Evolutionary conservation across 768 basidiomycete genomes (phyloP).

Genomic region (Pisolithus orientalis): DNA sequence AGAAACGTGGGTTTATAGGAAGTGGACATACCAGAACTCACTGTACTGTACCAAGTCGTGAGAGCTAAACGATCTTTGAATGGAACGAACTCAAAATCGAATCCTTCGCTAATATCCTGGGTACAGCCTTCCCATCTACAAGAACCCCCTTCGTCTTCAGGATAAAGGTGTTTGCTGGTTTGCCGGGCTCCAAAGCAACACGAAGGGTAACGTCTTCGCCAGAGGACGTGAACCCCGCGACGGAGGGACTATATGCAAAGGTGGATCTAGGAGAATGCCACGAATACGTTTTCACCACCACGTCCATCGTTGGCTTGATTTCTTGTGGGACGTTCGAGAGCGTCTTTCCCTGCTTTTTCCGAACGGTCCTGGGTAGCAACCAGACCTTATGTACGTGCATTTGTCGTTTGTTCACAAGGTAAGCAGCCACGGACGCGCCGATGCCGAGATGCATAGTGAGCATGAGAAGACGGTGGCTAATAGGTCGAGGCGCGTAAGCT

Average conservation of each 20-base stretch:
- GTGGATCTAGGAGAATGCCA: background rate
- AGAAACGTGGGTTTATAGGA: no score
- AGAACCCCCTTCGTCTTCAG: constrained; percentile 18
- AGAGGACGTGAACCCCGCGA: constrained; percentile 9
- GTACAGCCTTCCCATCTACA: constrained; percentile 19
- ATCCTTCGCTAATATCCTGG: constrained; percentile 13
- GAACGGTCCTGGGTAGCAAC: constrained; percentile 22
- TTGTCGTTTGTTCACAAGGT: constrained; percentile 21
- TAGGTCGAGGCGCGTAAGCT: constrained; percentile 21
- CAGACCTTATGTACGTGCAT: constrained; percentile 26
- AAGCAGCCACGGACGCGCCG: constrained; percentile 23
- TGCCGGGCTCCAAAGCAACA: constrained; percentile 4
- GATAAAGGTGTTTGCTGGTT: constrained; percentile 16
- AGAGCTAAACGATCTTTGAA: no score
- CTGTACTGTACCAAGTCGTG: no score
- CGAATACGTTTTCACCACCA: background rate
- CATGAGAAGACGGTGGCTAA: constrained; percentile 24
- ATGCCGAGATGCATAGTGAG: constrained; percentile 22
- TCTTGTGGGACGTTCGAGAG: constrained; percentile 13
- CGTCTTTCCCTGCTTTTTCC: constrained; percentile 12
- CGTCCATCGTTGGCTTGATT: background rate
- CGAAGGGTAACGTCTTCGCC: constrained; percentile 18
- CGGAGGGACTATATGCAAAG: background rate
- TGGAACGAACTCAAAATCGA: constrained; percentile 14
- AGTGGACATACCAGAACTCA: no score